Evolutionary conservation across 192 early-diverging fungal genomes (phyloP), one percentile per base, ranked within the genome.

Genomic region (Umbelopsis ramanniana): DNA sequence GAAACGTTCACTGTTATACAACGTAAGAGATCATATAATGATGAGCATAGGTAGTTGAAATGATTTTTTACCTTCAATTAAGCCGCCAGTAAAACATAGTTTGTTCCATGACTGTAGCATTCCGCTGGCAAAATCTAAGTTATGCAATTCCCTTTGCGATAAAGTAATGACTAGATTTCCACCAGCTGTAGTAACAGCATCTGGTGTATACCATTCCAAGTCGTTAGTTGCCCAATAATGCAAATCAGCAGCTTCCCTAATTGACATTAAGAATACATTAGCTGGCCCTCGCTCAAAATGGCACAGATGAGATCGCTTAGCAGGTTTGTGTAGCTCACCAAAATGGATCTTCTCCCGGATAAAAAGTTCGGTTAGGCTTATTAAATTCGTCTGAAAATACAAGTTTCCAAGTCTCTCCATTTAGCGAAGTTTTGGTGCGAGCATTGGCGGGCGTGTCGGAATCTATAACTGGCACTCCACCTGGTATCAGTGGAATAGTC

Each of bases 71-170:
- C 57, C 57, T 76, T 89, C 87, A n/a, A 89, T 71, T 23, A 86
- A 77, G 3, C 86, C 87, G 47, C 87, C 87, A 74, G 85, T 84
- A 78, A 89, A 86, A 79, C 87, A 89, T 46, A 84, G 76, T 72
- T 89, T 87, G 77, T 89, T 89, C 87, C 87, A 89, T 53, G 81
- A 83, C 80, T 89, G 87, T 54, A 87, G 75, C 87, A 89, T 89
- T 6, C 83, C 83, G 37, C 82, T 84, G 9, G 84, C 84, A 76
- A 82, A 89, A 22, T 68, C 63, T 48, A 78, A 67, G 1, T 55
- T 68, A 38, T 71, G 69, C 4, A 45, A 48, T n/a, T 29, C 52
- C 22, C 40, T 43, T n/a, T 67, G 40, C 33, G 76, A 78, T 46
- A 86, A 29, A 4, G 76, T 83, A 67, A 88, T 83, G 68, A 74